phyloP scores from a whole-genome alignment of 1,284 basidiomycete genomes.

The Chiua sp. region DNA sequence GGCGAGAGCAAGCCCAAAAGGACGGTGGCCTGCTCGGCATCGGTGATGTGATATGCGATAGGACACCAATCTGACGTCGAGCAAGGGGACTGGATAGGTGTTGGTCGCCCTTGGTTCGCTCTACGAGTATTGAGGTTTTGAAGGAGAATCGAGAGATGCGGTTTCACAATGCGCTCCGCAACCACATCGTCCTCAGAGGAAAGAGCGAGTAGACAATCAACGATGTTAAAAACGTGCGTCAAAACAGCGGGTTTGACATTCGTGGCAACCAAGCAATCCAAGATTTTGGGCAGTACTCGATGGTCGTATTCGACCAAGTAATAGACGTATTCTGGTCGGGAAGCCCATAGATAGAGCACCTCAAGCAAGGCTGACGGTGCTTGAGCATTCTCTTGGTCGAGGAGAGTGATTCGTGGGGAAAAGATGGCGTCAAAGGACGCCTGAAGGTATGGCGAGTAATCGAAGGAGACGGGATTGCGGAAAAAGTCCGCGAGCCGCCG shows the following conservation, averaged over 20 bases:
- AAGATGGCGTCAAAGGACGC: constrained; percentile 78
- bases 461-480: constrained; percentile 70
- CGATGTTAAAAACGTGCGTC: constrained; percentile 83
- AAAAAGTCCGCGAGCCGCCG: constrained; percentile 93
- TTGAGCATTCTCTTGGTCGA: constrained; percentile 92
- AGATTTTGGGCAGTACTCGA: constrained; percentile 77
- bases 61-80: constrained; percentile 83
- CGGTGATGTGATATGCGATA: constrained; percentile 81
- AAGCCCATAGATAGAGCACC: constrained; percentile 84
- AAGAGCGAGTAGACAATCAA: constrained; percentile 74
- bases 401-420: constrained; percentile 77
- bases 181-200: constrained; percentile 57
- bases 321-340: constrained; percentile 58
- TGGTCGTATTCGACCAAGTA: constrained; percentile 78
- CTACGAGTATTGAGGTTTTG: constrained; percentile 73
- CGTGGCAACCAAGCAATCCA: constrained; percentile 79
- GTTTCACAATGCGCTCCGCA: constrained; percentile 67
- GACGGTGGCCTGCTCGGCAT: constrained; percentile 74
- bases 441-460: constrained; percentile 77
- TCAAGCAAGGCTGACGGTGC: constrained; percentile 91
- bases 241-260: constrained; percentile 91
- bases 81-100: constrained; percentile 73
- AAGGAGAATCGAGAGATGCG: constrained; percentile 73
- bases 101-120: constrained; percentile 61
- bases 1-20: constrained; percentile 83